phyloP scores from a whole-genome alignment of 78 protist species.

The Dictyostelium intermedium region DNA sequence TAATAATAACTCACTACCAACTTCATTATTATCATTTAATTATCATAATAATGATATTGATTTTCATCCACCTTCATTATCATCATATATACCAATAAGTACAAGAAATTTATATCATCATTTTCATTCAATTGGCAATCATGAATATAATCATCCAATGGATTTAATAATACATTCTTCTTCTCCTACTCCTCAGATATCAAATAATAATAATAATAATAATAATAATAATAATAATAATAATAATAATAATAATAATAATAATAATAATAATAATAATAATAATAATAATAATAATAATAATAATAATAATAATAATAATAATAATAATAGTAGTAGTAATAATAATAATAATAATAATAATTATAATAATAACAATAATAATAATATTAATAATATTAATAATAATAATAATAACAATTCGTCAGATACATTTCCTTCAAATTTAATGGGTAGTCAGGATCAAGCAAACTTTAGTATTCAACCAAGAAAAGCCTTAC shows the following conservation, averaged over 20 bases:
- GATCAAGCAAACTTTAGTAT: conserved; percentile 50
- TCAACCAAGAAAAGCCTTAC: conserved; percentile 67
- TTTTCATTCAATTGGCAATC: background rate
- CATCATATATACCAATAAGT: background rate
- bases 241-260: background rate
- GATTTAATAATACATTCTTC: background rate
- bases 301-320: too few relatives aligned
- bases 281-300: background rate
- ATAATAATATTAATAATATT: background rate
- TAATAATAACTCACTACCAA: background rate
- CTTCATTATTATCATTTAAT: background rate
- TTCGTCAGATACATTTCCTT: background rate
- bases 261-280: background rate
- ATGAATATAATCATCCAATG: background rate
- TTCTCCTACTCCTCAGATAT: background rate
- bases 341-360: background rate
- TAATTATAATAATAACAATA: too few relatives aligned
- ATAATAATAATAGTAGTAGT: too few relatives aligned
- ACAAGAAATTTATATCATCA: background rate
- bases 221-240: background rate
- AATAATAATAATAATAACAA: background rate
- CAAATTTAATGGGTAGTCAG: background rate
- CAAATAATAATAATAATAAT: background rate
- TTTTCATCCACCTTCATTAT: background rate
- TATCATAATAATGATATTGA: background rate